Evolutionary conservation across 495 filamentous ascomycete genomes (phyloP).

Genomic region (Haplographium delicatum): DNA sequence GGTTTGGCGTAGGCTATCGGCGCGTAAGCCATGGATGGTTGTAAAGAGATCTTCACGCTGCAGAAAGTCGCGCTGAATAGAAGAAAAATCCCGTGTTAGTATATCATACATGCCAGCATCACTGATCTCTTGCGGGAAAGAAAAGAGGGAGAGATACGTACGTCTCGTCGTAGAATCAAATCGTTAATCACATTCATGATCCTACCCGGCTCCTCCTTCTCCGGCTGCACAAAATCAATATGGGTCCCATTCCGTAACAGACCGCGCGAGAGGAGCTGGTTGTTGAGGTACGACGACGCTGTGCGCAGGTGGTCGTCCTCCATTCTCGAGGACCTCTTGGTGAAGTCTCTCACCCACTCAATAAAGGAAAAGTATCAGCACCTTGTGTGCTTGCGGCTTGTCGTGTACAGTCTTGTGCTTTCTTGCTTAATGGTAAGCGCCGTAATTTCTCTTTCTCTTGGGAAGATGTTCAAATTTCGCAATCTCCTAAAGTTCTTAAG

Average conservation of each 20-base stretch:
- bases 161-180: conserved; percentile 74
- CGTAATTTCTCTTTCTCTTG: too few relatives aligned
- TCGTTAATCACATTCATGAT: conserved; percentile 94
- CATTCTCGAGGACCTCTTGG: conserved; percentile 41
- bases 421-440: too few relatives aligned
- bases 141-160: conserved; percentile 45
- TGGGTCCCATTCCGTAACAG: conserved; percentile 75
- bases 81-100: too few relatives aligned
- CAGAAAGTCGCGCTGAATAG: conserved; percentile 80
- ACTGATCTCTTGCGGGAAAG: neutral
- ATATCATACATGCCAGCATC: too few relatives aligned
- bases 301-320: conserved; percentile 76
- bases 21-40: conserved; percentile 70
- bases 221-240: conserved; percentile 80
- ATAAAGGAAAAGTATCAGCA: too few relatives aligned
- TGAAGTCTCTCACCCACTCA: too few relatives aligned
- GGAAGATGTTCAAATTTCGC: too few relatives aligned
- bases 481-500: too few relatives aligned
- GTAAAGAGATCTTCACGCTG: conserved; percentile 75
- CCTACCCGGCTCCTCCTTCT: conserved; percentile 67
- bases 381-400: too few relatives aligned
- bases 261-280: conserved; percentile 84
- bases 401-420: too few relatives aligned
- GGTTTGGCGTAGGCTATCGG: conserved; percentile 63
- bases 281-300: conserved; percentile 94